phyloP scores from a whole-genome alignment of 2,329 filamentous ascomycete species.

The Paecilomyces formosus region DNA sequence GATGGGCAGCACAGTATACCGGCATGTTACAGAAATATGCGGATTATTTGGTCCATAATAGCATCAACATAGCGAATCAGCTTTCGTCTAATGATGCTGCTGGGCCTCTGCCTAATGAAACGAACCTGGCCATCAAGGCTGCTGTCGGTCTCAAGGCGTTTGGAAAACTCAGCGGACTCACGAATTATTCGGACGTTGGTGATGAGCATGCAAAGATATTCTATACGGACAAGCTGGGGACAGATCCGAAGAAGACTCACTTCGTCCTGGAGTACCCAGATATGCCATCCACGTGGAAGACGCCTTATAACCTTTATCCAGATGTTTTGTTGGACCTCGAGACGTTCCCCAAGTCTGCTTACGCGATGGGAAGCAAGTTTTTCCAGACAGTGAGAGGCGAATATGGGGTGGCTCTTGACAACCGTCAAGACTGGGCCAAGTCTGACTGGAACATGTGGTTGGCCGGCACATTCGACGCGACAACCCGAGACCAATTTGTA shows the following conservation, averaged over 20 bases:
- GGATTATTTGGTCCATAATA: conserved; percentile 34
- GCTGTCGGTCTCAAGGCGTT: conserved; percentile 41
- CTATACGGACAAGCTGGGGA: conserved; percentile 26
- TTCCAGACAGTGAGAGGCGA: conserved; percentile 27
- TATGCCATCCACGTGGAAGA: conserved; percentile 25
- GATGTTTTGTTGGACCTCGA: conserved; percentile 32
- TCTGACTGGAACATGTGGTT: conserved; percentile 40
- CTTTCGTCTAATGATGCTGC: conserved; percentile 38
- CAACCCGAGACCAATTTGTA: conserved; percentile 26
- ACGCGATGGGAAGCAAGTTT: conserved; percentile 29
- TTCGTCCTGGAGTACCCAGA: conserved; percentile 35
- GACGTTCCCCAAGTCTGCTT: conserved; percentile 28
- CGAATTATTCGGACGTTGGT: conserved; percentile 29
- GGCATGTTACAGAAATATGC: conserved; percentile 29
- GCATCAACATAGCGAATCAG: conserved; percentile 32
- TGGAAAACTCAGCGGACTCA: conserved; percentile 28
- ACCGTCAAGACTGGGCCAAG: conserved; percentile 34
- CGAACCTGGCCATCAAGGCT: conserved; percentile 41
- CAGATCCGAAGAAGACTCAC: conserved; percentile 28
- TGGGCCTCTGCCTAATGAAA: conserved; percentile 36
- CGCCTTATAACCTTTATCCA: conserved; percentile 36
- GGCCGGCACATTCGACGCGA: conserved; percentile 24
- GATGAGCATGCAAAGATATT: conserved; percentile 27
- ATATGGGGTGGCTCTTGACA: conserved; percentile 34
- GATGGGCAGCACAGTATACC: conserved; percentile 29